phyloP scores from a whole-genome alignment of 2,329 filamentous ascomycete genomes.

The Colletotrichum caudatum region DNA sequence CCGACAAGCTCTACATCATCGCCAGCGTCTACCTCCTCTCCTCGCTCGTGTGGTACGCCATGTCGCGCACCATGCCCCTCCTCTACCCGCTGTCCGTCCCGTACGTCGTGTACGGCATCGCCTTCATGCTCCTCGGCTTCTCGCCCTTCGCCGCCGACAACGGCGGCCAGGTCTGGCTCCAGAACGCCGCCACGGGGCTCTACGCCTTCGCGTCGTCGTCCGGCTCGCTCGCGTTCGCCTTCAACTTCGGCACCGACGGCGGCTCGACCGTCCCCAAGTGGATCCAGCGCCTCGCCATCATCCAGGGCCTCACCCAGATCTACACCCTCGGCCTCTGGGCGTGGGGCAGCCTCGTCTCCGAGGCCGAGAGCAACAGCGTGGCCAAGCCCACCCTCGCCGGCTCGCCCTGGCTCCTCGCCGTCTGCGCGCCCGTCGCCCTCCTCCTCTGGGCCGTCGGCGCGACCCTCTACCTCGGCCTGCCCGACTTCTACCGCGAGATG shows the following conservation, averaged over 20 bases:
- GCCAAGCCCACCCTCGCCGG: constrained; percentile 48
- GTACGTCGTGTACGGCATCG: constrained; percentile 72
- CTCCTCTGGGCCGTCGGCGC: constrained; percentile 69
- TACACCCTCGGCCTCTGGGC: constrained; percentile 77
- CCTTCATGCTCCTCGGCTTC: constrained; percentile 72
- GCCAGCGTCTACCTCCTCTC: constrained; percentile 69
- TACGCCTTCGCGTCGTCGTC: constrained; percentile 73
- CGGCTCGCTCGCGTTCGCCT: constrained; percentile 73
- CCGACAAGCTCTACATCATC: constrained; percentile 69
- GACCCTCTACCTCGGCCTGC: constrained; percentile 69
- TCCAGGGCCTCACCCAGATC: constrained; percentile 75
- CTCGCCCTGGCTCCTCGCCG: constrained; percentile 52
- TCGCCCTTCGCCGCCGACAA: constrained; percentile 63
- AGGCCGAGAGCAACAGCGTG: constrained; percentile 35
- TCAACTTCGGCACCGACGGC: constrained; percentile 75
- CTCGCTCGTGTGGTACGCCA: constrained; percentile 72
- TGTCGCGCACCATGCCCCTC: constrained; percentile 69
- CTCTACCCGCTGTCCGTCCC: constrained; percentile 68
- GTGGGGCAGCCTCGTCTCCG: constrained; percentile 62
- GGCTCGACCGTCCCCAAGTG: constrained; percentile 72
- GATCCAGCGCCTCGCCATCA: constrained; percentile 74
- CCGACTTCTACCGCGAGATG: constrained; percentile 73
- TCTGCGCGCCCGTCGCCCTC: constrained; percentile 68
- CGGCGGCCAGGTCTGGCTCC: constrained; percentile 59
- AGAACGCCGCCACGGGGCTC: constrained; percentile 70